Conservation (phyloP, 371 early-diverging fungal species). For the Mortierella sp. region DNA sequence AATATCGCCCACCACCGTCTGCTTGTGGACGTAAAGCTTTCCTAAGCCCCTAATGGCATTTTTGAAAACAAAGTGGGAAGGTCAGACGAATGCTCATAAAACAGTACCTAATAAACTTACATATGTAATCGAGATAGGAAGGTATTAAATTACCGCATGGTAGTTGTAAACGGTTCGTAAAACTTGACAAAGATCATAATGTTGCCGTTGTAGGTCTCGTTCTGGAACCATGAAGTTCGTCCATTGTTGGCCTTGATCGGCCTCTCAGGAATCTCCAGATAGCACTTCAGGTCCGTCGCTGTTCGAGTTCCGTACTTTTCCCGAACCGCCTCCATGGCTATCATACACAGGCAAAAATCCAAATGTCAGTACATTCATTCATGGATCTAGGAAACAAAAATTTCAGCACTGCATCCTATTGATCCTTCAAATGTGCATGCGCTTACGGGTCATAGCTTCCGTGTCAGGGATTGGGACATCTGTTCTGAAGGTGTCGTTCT, state of each 20-base stretch:
- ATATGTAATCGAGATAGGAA: not conserved
- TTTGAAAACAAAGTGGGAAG: not conserved
- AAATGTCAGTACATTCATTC: not conserved
- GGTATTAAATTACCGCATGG: conserved; percentile 66
- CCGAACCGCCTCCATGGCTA: conserved; percentile 63
- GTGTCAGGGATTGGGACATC: conserved; percentile 71
- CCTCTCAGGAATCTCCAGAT: conserved; percentile 72
- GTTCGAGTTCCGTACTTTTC: conserved; percentile 59
- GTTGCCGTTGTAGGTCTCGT: conserved; percentile 56
- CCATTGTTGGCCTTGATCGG: conserved; percentile 48
- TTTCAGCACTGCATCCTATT: not conserved
- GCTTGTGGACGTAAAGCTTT: conserved; percentile 69
- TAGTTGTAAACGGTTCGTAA: conserved; percentile 78
- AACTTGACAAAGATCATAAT: conserved; percentile 86
- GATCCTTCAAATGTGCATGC: not conserved
- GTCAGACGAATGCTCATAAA: not conserved
- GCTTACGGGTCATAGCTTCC: conserved; percentile 64
- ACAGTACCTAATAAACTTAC: not conserved
- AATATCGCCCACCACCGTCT: conserved; percentile 76
- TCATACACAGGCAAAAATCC: not conserved
- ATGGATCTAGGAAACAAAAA: conserved; percentile 48
- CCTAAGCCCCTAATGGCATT: conserved; percentile 68
- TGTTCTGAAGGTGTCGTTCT: conserved; percentile 89
- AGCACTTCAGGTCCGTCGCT: conserved; percentile 67
- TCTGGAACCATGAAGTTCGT: conserved; percentile 42